phyloP scores from a whole-genome alignment of 495 filamentous ascomycete species.

The Penicillium robsamsonii region DNA sequence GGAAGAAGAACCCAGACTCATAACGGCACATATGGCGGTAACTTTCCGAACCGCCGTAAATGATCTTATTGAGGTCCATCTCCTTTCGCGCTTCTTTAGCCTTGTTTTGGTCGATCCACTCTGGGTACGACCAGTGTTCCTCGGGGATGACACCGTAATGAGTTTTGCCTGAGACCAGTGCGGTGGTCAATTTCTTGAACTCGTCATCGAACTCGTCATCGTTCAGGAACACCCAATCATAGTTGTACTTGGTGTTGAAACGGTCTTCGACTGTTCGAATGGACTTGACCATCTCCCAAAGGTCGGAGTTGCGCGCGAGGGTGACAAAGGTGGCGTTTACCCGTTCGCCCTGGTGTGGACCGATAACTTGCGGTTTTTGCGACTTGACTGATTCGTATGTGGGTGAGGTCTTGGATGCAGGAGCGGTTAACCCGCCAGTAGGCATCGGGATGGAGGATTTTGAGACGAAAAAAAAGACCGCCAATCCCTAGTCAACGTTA shows the following conservation, averaged over 20 bases:
- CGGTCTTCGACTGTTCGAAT: conserved; percentile 96
- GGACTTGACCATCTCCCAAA: conserved; percentile 94
- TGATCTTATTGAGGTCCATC: conserved; percentile 81
- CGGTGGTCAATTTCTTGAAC: conserved; percentile 88
- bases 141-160: conserved; percentile 81
- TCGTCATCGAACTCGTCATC: conserved; percentile 87
- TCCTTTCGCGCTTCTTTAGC: conserved; percentile 76
- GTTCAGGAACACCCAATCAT: conserved; percentile 99
- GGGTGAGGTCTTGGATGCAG: conserved; percentile 17
- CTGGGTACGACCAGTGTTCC: conserved; percentile 89
- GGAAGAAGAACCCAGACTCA: conserved; percentile 93
- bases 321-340: conserved; percentile 98
- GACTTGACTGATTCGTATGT: conserved; percentile 32
- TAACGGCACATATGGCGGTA: conserved; percentile 95
- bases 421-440: conserved; percentile 25
- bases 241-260: conserved; percentile 94
- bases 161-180: conserved; percentile 85
- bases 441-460: conserved; percentile 59
- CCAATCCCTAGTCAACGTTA: conserved; percentile 54
- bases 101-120: conserved; percentile 82
- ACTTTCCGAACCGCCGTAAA: conserved; percentile 90
- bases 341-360: conserved; percentile 58
- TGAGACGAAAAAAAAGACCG: conserved; percentile 77
- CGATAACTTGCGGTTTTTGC: conserved; percentile 35
- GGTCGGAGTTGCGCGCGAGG: conserved; percentile 83